Base-by-base conservation (phyloP, 345 rosid species). In the Garcia nutans region DNA sequence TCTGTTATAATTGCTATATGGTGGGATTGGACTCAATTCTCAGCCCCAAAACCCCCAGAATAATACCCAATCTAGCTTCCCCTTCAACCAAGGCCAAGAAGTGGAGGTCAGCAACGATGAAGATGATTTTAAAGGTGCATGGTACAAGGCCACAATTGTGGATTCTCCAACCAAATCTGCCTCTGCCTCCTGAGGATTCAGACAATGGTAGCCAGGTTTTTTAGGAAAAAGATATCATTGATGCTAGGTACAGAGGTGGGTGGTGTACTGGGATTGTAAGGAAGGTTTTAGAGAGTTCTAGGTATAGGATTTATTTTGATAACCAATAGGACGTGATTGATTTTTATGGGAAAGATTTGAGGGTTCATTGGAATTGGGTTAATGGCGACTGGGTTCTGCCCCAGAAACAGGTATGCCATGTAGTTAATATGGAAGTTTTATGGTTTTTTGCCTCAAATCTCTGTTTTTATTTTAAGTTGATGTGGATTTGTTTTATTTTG, bases 41-140 rank as follows among this genome's bases (percentile, higher is more conserved):
- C 70, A 76, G 74, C 74, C 50, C n/a, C 64, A 79, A 65, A 69
- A 60, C 54, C 42, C 74, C 45, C 20, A 28, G 5, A 28, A 37
- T 10, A 33, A 15, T 5, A 3, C 47, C 33, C 44, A 10, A 24
- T 26, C 6, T 3, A 24, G 24, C 28, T 12, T 49, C 33, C 49
- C 11, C 68, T 76, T 70, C 19, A 49, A 0, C 0, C 82, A 75
- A 67, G 82, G 83, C 44, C 72, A 76, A 15, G 68, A 28, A 50
- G 86, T 92, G 6, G 97, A 92, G 76, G 90, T 92, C 0, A 72
- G 72, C 65, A 77, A 86, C 65, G 80, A 85, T 77, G 92, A 90
- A 22, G 90, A 87, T 20, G 92, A 90, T 8, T 85, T 86, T 19
- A 73, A 61, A 59, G 92, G 90, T 0, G 85, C 90, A 5, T 88